phyloP scores from a whole-genome alignment of 2,329 filamentous ascomycete genomes.

The Emmonsia crescens region DNA sequence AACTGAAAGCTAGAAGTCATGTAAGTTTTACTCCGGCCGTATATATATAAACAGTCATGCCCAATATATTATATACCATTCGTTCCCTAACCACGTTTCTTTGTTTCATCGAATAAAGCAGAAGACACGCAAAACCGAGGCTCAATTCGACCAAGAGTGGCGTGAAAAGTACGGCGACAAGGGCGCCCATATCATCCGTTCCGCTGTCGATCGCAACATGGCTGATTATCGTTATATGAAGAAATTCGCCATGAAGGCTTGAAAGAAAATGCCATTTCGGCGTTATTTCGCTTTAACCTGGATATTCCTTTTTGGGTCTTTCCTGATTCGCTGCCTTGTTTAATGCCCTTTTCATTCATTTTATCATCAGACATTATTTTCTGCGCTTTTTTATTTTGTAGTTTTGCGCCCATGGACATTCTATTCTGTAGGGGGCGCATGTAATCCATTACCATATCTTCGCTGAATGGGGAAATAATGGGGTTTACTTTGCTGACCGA shows the following conservation, averaged over 20 bases:
- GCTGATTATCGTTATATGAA: conserved; percentile 54
- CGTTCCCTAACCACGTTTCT: neutral
- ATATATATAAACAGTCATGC: neutral
- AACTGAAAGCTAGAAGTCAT: conserved; percentile 51
- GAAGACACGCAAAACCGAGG: conserved; percentile 36
- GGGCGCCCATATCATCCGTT: conserved; percentile 47
- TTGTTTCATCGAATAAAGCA: conserved; percentile 11
- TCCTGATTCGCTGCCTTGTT: neutral
- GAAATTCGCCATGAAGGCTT: conserved; percentile 50
- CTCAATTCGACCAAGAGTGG: conserved; percentile 50
- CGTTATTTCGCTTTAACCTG: neutral
- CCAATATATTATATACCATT: neutral
- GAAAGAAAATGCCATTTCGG: conserved; percentile 4
- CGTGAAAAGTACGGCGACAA: conserved; percentile 49
- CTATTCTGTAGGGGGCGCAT: no score
- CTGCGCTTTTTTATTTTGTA: neutral
- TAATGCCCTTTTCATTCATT: neutral
- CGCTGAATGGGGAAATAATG: neutral
- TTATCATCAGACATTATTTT: neutral
- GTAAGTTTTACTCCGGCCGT: conserved; percentile 23
- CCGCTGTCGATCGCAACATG: conserved; percentile 50
- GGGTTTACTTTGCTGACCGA: neutral
- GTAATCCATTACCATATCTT: neutral
- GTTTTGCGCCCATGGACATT: no score
- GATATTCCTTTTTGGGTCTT: neutral